Conservation (phyloP, 176 grass and related monocot species). For the Carex pumila region DNA sequence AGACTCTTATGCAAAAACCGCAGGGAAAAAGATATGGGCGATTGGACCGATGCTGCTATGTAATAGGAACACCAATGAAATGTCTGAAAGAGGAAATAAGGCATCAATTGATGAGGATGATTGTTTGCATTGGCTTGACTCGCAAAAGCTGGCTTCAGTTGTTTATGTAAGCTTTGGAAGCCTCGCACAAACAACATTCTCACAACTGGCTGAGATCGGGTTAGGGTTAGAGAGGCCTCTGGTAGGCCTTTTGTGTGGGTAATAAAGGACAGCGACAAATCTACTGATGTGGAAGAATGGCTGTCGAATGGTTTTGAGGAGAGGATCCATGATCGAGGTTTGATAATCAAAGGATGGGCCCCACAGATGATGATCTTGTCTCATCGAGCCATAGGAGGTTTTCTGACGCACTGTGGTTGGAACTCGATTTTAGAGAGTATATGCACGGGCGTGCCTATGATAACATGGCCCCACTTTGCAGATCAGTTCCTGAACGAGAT, state of each 20-base stretch:
- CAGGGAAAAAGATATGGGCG: slow-evolving; percentile 40
- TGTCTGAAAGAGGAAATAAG: slow-evolving; percentile 33
- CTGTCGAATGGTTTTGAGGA: slow-evolving; percentile 48
- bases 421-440: slow-evolving; percentile 55
- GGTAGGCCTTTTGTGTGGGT: slow-evolving; percentile 54
- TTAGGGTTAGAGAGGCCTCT: slow-evolving; percentile 56
- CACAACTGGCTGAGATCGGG: slow-evolving; percentile 60
- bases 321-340: slow-evolving; percentile 18
- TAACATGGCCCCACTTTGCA: slow-evolving; percentile 52
- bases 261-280: slow-evolving; percentile 47
- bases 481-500: slow-evolving; percentile 60
- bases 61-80: slow-evolving; percentile 7
- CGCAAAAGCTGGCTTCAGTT: slow-evolving; percentile 35
- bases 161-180: slow-evolving; percentile 73
- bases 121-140: slow-evolving; percentile 58
- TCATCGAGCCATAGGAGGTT: slow-evolving; percentile 51
- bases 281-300: slow-evolving; percentile 38
- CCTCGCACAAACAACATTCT: slow-evolving; percentile 24
- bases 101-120: slow-evolving; percentile 35
- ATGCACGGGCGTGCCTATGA: slow-evolving; percentile 48
- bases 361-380: slow-evolving; percentile 61
- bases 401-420: slow-evolving; percentile 68
- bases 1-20: slow-evolving; percentile 18
- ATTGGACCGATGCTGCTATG: slow-evolving; percentile 61
- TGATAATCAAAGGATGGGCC: slow-evolving; percentile 53